Base-by-base conservation (phyloP, 2,329 filamentous ascomycete genomes). In the Cladosporium sphaerospermum region DNA sequence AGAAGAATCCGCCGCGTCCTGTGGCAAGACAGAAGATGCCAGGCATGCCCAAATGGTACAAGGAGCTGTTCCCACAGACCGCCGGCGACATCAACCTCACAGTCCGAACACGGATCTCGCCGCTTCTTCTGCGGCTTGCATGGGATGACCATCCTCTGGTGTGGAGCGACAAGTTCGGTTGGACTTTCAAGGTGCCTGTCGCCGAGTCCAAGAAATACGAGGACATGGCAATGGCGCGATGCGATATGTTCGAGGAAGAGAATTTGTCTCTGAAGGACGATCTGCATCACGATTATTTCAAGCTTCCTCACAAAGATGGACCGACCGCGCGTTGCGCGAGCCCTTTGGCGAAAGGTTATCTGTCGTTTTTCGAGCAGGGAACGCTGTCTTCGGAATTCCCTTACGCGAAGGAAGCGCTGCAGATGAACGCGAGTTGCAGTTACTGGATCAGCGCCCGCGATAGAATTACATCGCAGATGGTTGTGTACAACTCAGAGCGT, bases 381-480 rank as follows among this genome's bases (percentile, higher is more conserved):
- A 88, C 80, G 0, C 74, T 99, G 3, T 88, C 89, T 0, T 97
- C 92, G 0, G 86, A 96, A 68, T 97, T 86, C 63, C 69, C 83
- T 0, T 92, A 96, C 63, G 93, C 93, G 0, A 97, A 95, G 65
- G 90, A 96, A 68, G 93, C 95, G 0, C 75, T 99, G 41, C 88
- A 97, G 62, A 99, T 99, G 93, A 99, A 99, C 62, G 90, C 93
- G 0, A 96, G 90, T 0, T 99, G 95, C 67, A 97, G 92, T 0
- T 99, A 99, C 71, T 99, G 95, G 93, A 97, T 99, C 62, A 96
- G 89, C 64, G 91, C 93, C 13, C 81, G 93, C 57, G 89, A 96
- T 65, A 79, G 93, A 46, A 99, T 99, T 70, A 92, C 76, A 78
- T 88, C 85, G n/a, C 93, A 99, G 65, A 88, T 97, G 78, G 91